These are phyloP conservation scores for Garcia nutans DNA, from an alignment of 345 rosid genomes.

Conservation along the genomic window DNA sequence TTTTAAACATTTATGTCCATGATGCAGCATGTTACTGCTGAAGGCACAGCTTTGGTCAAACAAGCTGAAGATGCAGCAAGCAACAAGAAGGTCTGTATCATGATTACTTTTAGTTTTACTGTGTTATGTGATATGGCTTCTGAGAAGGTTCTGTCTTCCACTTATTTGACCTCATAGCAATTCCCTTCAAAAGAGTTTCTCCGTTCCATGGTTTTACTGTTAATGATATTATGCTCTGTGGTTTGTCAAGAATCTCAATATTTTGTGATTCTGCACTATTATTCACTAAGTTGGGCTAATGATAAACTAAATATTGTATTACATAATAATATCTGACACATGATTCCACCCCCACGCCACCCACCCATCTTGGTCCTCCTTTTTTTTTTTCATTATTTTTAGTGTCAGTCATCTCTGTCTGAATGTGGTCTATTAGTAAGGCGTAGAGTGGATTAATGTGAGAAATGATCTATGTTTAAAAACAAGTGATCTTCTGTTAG, in stretches of 20 bases:
- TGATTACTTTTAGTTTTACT: background rate
- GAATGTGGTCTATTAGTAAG: background rate
- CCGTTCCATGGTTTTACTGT: background rate
- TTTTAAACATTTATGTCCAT: background rate
- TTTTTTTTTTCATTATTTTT: background rate
- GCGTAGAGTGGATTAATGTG: background rate
- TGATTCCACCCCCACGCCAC: too few relatives aligned
- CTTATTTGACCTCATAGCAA: background rate
- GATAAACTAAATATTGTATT: too few relatives aligned
- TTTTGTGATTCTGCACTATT: background rate
- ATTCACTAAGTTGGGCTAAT: too few relatives aligned
- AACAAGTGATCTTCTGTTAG: background rate
- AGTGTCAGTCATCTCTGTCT: background rate
- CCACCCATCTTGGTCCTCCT: background rate
- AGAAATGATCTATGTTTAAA: background rate
- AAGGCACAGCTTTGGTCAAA: constrained; percentile 39
- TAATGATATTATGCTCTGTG: background rate
- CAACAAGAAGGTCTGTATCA: constrained; percentile 31
- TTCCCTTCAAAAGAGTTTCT: background rate
- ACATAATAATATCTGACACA: too few relatives aligned
- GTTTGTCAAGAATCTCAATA: background rate
- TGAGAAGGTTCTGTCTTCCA: too few relatives aligned
- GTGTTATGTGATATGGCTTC: background rate
- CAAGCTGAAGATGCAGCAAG: constrained; percentile 45
- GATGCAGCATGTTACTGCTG: constrained; percentile 37